Conservation (phyloP, 768 basidiomycete species). For the Tulasnella sp. region DNA sequence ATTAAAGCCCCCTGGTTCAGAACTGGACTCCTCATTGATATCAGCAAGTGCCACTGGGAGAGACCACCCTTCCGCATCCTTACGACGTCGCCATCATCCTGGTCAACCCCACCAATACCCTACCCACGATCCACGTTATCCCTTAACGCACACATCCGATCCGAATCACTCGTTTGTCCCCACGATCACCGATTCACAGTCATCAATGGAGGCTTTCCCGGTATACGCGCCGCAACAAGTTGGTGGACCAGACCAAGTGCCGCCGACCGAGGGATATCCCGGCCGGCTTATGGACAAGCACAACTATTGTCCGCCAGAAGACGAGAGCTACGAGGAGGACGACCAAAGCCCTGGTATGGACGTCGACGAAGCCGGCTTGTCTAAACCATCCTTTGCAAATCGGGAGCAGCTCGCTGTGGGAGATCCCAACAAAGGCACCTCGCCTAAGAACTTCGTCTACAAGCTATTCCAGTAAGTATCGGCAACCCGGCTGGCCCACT, state of each 20-base stretch:
- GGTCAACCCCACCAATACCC: background rate
- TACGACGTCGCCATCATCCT: background rate
- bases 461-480: conserved; percentile 48
- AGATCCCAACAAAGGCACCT: conserved; percentile 21
- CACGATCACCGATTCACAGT: background rate
- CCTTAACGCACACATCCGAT: background rate
- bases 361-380: background rate
- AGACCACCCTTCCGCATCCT: background rate
- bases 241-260: too few relatives aligned
- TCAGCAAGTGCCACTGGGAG: background rate
- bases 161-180: background rate
- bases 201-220: background rate
- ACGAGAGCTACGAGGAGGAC: background rate
- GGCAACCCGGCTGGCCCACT: background rate
- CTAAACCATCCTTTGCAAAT: background rate
- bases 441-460: conserved; percentile 69
- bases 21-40: background rate
- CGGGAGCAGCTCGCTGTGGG: background rate
- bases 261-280: too few relatives aligned
- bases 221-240: background rate
- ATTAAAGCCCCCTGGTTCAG: background rate
- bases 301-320: background rate
- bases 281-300: too few relatives aligned
- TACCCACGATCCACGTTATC: background rate
- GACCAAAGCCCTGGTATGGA: background rate